phyloP scores from a whole-genome alignment of 164 flowering plant species.

The Stephania japonica region DNA sequence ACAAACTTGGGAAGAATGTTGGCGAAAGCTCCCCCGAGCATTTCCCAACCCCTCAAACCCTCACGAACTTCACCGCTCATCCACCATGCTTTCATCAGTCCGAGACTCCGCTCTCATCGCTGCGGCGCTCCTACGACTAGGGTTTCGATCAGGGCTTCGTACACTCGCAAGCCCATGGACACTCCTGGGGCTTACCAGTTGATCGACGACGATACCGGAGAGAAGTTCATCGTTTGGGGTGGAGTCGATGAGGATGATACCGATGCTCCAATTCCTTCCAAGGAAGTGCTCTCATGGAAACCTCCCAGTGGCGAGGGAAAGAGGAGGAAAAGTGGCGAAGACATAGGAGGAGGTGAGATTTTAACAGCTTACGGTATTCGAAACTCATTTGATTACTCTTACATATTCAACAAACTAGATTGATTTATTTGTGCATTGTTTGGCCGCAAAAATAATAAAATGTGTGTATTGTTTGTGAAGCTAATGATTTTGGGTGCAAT shows the following conservation, averaged over 20 bases:
- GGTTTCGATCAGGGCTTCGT: constrained; percentile 26
- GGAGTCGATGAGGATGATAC: constrained; percentile 23
- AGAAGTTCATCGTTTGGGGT: constrained; percentile 49
- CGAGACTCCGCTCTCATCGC: too few relatives aligned
- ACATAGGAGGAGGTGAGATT: constrained; percentile 6
- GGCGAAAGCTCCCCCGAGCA: constrained; percentile 14
- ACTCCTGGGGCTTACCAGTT: constrained; percentile 52
- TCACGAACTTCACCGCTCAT: constrained; percentile 1
- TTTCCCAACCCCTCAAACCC: constrained; percentile 3
- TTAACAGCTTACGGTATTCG: neutral
- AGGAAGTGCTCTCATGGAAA: constrained; percentile 43
- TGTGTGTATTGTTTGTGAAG: too few relatives aligned
- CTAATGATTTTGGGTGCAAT: too few relatives aligned
- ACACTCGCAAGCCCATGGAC: constrained; percentile 33
- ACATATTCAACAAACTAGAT: too few relatives aligned
- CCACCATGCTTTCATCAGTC: neutral
- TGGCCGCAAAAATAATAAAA: too few relatives aligned
- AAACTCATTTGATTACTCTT: too few relatives aligned
- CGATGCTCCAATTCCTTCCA: constrained; percentile 28
- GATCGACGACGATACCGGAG: constrained; percentile 47
- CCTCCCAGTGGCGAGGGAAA: constrained; percentile 11
- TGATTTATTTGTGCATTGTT: too few relatives aligned
- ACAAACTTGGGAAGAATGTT: constrained; percentile 7
- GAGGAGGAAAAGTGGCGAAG: neutral
- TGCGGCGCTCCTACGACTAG: constrained; percentile 4